Evolutionary conservation across 352 stramenopile species (phyloP).

Genomic region (Peronospora belbahrii): DNA sequence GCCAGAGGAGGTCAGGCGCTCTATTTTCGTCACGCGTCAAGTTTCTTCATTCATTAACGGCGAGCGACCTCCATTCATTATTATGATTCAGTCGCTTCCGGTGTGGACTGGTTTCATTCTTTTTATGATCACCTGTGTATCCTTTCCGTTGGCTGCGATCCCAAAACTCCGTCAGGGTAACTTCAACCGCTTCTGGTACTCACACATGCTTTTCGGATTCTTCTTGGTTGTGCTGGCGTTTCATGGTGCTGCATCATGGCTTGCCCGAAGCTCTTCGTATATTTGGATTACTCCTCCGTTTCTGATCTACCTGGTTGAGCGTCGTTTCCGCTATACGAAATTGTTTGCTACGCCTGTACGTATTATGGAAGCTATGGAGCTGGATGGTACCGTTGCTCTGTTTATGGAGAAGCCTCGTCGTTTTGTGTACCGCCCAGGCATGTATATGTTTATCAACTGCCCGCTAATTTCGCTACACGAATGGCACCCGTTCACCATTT

Average conservation of each 20-base stretch:
- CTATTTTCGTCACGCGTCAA: slow-evolving; percentile 50
- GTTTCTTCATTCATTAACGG: slow-evolving; percentile 43
- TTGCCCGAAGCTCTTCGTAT: slow-evolving; percentile 48
- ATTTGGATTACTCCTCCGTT: slow-evolving; percentile 61
- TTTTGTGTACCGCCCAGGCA: slow-evolving; percentile 68
- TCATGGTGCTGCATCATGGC: slow-evolving; percentile 60
- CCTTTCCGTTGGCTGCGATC: slow-evolving; percentile 61
- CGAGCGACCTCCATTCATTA: slow-evolving; percentile 48
- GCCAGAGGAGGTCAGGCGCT: slow-evolving; percentile 44
- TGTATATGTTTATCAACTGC: slow-evolving; percentile 88
- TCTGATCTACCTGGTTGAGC: slow-evolving; percentile 61
- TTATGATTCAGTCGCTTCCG: slow-evolving; percentile 59
- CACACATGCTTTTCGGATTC: slow-evolving; percentile 68
- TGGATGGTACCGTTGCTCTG: slow-evolving; percentile 59
- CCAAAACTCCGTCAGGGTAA: slow-evolving; percentile 64
- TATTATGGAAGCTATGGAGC: slow-evolving; percentile 57
- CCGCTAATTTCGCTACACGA: slow-evolving; percentile 70
- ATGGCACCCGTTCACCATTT: slow-evolving; percentile 91
- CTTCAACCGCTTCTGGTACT: slow-evolving; percentile 81
- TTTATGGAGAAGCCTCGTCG: slow-evolving; percentile 72
- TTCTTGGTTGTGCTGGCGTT: slow-evolving; percentile 63
- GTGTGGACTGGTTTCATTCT: slow-evolving; percentile 67
- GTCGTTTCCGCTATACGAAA: slow-evolving; percentile 64
- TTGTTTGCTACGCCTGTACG: slow-evolving; percentile 54
- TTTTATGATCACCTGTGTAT: slow-evolving; percentile 55